Evolutionary conservation across 2,329 filamentous ascomycete genomes (phyloP).

Genomic region (Botryotinia narcissicola): DNA sequence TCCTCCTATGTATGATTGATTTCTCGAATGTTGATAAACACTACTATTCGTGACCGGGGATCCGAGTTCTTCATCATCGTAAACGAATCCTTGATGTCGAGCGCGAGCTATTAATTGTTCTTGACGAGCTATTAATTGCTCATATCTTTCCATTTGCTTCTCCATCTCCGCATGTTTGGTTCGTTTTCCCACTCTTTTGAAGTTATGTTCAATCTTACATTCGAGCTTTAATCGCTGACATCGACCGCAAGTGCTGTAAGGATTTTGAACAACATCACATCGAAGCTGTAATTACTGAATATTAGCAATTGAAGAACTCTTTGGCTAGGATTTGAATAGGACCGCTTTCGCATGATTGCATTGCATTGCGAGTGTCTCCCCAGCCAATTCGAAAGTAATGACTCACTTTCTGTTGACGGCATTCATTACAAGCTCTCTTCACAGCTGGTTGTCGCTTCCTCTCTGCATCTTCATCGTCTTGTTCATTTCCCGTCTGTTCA

Average conservation of each 20-base stretch:
- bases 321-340: background rate
- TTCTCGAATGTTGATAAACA: conserved; percentile 55
- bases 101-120: conserved; percentile 57
- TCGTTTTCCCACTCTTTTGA: conserved; percentile 80
- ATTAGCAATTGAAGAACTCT: conserved; percentile 15
- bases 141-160: conserved; percentile 70
- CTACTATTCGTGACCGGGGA: conserved; percentile 59
- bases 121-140: conserved; percentile 55
- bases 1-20: conserved; percentile 55
- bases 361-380: conserved; percentile 11
- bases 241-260: conserved; percentile 72
- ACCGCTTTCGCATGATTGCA: background rate
- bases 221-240: conserved; percentile 77
- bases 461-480: conserved; percentile 55
- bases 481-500: conserved; percentile 52
- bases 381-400: conserved; percentile 22
- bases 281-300: conserved; percentile 56
- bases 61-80: conserved; percentile 55
- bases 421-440: conserved; percentile 82
- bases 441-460: conserved; percentile 66
- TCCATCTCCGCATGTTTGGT: conserved; percentile 85
- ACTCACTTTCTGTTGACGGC: conserved; percentile 79
- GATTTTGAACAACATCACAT: conserved; percentile 80
- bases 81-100: conserved; percentile 55
- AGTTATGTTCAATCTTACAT: conserved; percentile 85